phyloP scores from a whole-genome alignment of 2,329 filamentous ascomycete genomes.

The Penicillium concentricum region DNA sequence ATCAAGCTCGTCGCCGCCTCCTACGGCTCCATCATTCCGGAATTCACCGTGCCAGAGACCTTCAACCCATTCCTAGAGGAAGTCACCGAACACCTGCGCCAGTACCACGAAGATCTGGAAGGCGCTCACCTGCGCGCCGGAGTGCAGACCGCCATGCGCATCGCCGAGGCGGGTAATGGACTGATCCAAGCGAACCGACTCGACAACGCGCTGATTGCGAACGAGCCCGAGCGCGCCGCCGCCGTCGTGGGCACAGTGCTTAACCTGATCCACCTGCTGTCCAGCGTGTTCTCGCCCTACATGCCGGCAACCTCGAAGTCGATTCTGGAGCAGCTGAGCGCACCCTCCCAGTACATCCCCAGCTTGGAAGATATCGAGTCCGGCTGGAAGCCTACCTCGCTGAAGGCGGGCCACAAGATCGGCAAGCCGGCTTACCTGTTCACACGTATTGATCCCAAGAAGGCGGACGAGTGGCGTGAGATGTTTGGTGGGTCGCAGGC shows the following conservation, averaged over 20 bases:
- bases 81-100: constrained; percentile 53
- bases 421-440: constrained; percentile 80
- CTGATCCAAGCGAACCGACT: constrained; percentile 60
- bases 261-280: constrained; percentile 79
- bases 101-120: constrained; percentile 60
- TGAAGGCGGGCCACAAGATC: constrained; percentile 75
- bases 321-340: constrained; percentile 75
- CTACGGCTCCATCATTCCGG: constrained; percentile 58
- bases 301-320: constrained; percentile 75
- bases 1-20: constrained; percentile 71
- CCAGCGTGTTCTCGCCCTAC: constrained; percentile 76
- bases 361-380: constrained; percentile 49
- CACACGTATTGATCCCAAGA: constrained; percentile 75
- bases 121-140: constrained; percentile 60
- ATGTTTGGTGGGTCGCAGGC: constrained; percentile 67
- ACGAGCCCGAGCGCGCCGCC: constrained; percentile 59
- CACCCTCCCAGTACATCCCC: constrained; percentile 60
- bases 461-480: constrained; percentile 79
- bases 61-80: constrained; percentile 44
- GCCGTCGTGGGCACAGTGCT: constrained; percentile 73
- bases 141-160: constrained; percentile 54
- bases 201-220: constrained; percentile 61
- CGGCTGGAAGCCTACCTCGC: constrained; percentile 58
- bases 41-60: constrained; percentile 41
- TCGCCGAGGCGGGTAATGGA: constrained; percentile 60